phyloP scores from a whole-genome alignment of 208 protist genomes.

The Wallacemonas rigidus region DNA sequence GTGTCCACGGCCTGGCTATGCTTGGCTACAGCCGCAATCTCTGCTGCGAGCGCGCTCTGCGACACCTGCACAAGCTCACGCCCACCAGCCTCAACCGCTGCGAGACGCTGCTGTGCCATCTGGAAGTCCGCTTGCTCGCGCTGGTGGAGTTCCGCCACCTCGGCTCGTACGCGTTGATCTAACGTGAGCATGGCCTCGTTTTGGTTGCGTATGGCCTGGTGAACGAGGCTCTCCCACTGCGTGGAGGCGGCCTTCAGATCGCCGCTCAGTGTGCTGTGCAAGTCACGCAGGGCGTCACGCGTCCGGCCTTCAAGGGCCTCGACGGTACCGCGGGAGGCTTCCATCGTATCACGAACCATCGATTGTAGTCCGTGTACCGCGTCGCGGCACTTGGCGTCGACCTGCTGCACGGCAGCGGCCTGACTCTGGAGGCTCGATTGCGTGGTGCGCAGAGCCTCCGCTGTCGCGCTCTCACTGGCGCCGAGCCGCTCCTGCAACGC shows the following conservation, averaged over 20 bases:
- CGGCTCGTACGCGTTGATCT: slow-evolving; percentile 53
- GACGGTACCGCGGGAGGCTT: slow-evolving; percentile 43
- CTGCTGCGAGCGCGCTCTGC: slow-evolving; percentile 47
- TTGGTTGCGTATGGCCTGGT: slow-evolving; percentile 38
- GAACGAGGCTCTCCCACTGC: slow-evolving; percentile 28
- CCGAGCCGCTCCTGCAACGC: slow-evolving; percentile 56
- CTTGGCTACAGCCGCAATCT: slow-evolving; percentile 62
- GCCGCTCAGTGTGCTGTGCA: slow-evolving; percentile 47
- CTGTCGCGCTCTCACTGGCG: slow-evolving; percentile 43
- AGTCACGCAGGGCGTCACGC: slow-evolving; percentile 55
- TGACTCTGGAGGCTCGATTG: slow-evolving; percentile 56
- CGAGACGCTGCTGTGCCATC: slow-evolving; percentile 38
- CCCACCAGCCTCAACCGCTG: slow-evolving; percentile 31
- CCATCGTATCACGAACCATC: slow-evolving; percentile 43
- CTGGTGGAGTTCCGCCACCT: slow-evolving; percentile 51
- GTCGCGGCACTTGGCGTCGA: slow-evolving; percentile 50
- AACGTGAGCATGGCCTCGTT: slow-evolving; percentile 51
- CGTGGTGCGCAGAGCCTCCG: slow-evolving; percentile 46
- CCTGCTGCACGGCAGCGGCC: slow-evolving; percentile 38
- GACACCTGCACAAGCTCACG: slow-evolving; percentile 49
- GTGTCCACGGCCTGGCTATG: slow-evolving; percentile 62
- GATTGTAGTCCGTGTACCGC: slow-evolving; percentile 62
- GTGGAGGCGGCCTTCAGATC: slow-evolving; percentile 44
- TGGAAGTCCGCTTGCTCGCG: slow-evolving; percentile 45
- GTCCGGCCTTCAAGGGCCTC: slow-evolving; percentile 54